Conservation (phyloP, 345 rosid genomes). For the Euphorbia tirucalli region DNA sequence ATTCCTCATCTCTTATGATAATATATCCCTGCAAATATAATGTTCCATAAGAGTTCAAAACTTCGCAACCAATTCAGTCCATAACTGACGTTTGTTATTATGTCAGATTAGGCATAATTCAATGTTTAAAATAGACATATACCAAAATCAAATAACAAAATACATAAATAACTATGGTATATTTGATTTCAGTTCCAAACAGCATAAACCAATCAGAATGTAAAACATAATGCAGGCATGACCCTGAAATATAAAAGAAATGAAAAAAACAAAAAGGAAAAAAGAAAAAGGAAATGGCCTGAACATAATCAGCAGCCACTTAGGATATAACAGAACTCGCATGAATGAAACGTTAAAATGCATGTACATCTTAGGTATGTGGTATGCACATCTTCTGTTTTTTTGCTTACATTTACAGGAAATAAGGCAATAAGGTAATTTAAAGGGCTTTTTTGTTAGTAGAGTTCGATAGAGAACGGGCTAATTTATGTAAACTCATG, state of each 20-base stretch:
- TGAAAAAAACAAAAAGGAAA: too few species aligned
- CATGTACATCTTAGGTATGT: too few species aligned
- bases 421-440: neutral
- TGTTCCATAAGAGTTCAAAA: neutral
- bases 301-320: too few species aligned
- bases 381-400: too few species aligned
- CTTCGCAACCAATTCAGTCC: neutral
- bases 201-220: neutral
- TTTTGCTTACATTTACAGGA: too few species aligned
- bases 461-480: too few species aligned
- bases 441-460: too few species aligned
- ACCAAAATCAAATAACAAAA: neutral
- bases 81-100: neutral
- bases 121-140: neutral
- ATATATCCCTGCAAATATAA: conserved; percentile 60
- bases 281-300: too few species aligned
- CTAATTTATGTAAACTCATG: too few species aligned
- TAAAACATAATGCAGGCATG: neutral
- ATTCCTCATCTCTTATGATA: conserved; percentile 76
- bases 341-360: too few species aligned
- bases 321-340: too few species aligned
- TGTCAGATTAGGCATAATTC: neutral
- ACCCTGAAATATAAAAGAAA: too few species aligned
- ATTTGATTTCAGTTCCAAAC: neutral
- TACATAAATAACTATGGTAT: neutral